These are phyloP conservation scores for Rhexocercosporidium sp. DNA, from an alignment of 2,329 filamentous ascomycete species.

Conservation along the genomic window DNA sequence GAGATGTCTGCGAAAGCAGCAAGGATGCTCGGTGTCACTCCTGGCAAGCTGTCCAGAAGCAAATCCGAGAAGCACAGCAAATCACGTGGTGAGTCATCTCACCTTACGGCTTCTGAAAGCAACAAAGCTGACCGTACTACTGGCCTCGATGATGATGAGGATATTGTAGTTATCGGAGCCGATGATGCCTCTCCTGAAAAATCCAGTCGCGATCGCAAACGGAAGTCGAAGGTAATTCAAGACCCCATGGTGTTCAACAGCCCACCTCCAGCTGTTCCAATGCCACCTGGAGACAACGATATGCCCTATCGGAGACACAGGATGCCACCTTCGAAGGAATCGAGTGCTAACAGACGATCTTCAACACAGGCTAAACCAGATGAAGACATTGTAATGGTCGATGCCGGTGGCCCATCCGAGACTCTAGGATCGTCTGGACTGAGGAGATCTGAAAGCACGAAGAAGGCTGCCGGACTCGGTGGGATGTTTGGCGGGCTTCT, in stretches of 20 bases:
- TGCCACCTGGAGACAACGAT: conserved; percentile 39
- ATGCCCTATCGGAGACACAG: conserved; percentile 36
- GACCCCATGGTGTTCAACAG: conserved; percentile 31
- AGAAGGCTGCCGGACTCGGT: conserved; percentile 62
- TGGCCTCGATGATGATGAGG: conserved; percentile 51
- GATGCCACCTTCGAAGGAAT: conserved; percentile 34
- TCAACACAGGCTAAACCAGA: conserved; percentile 69
- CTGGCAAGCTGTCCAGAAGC: conserved; percentile 52
- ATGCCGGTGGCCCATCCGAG: conserved; percentile 53
- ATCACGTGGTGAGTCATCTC: conserved; percentile 43
- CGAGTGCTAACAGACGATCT: conserved; percentile 48
- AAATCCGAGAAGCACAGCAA: conserved; percentile 55
- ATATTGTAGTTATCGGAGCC: conserved; percentile 53
- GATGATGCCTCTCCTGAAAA: conserved; percentile 55
- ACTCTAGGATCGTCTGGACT: conserved; percentile 40
- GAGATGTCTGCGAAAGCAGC: conserved; percentile 78
- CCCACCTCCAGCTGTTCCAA: conserved; percentile 40
- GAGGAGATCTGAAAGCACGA: conserved; percentile 64
- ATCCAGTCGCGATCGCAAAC: conserved; percentile 47
- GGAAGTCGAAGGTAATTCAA: conserved; percentile 49
- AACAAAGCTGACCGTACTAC: conserved; percentile 27
- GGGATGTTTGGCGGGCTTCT: conserved; percentile 66
- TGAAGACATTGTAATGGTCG: conserved; percentile 65
- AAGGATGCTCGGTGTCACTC: conserved; percentile 70
- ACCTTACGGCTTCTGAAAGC: neutral